Evolutionary conservation across 129 eudicot genomes (phyloP), one percentile per base, ranked within the genome.

Genomic region (Artemisia annua): DNA sequence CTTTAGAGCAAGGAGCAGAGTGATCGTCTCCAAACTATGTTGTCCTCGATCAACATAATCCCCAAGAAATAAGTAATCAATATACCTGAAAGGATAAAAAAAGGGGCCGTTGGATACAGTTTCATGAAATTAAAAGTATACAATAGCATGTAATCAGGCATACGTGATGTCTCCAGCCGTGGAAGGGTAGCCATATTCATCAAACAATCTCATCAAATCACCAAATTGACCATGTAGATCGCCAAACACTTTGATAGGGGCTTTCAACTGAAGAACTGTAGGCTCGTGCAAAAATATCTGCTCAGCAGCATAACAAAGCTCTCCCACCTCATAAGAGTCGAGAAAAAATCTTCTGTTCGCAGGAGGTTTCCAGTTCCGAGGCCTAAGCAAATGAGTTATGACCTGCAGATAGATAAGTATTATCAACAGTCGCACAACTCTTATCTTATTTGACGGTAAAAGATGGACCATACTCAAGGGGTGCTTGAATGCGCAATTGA

Each of bases 181-280:
- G 18, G 99, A 94, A 83, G 99, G 98, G 71, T 86, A 90, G 73
- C 99, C 99, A 77, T 94, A 94, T 86, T 94, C 99, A 78, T 94
- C 97, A 80, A 94, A 94, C 24, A 90, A 78, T 50, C 99, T 89
- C 99, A 94, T 94, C 55, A 94, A 58, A 71, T 94, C 99, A 77
- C 99, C 99, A 86, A 94, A 94, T 69, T 94, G 99, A 46, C 99
- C 99, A 78, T 94, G 99, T 39, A 94, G 91, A 83, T 94, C 99
- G 80, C 99, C 99, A 72, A 94, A 94, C 61, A 94, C 89, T 81
- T 94, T 94, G 57, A 90, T 75, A 51, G 99, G 99, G 78, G 97
- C 99, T 85, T 90, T 94, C 77, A 94, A 67, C 82, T 94, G 99
- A 77, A 94, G 99, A 55, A 94, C 99, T 2, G 96, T 87, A 9